These are phyloP conservation scores for Ustilago xerochloae DNA, from an alignment of 1,284 basidiomycete species.

Conservation along the genomic window DNA sequence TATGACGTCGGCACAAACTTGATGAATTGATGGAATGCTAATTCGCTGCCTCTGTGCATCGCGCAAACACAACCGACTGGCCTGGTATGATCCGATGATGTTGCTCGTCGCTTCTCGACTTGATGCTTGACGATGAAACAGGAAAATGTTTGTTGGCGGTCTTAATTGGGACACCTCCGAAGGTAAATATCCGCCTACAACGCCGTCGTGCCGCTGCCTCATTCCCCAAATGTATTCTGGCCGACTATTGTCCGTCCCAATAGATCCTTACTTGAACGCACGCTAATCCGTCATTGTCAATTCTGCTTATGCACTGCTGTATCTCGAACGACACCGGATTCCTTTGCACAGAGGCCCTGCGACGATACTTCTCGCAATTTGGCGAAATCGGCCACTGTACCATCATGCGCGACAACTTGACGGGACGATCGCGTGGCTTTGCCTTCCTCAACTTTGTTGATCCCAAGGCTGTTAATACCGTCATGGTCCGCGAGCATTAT, in stretches of 20 bases:
- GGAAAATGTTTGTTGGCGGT: constrained; percentile 98
- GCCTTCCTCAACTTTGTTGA: constrained; percentile 93
- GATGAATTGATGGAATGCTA: constrained; percentile 46
- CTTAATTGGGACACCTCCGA: constrained; percentile 97
- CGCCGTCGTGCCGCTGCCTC: neutral
- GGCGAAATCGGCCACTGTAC: constrained; percentile 91
- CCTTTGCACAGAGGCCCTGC: constrained; percentile 84
- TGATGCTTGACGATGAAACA: constrained; percentile 69
- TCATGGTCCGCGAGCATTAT: constrained; percentile 85
- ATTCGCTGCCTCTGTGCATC: constrained; percentile 11
- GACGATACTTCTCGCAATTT: constrained; percentile 87
- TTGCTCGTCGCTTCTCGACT: neutral
- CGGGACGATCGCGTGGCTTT: constrained; percentile 89
- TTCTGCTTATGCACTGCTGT: constrained; percentile 64
- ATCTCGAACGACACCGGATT: neutral
- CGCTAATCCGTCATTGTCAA: neutral
- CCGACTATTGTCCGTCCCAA: too few species aligned
- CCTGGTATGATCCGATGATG: constrained; percentile 17
- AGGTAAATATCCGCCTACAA: constrained; percentile 70
- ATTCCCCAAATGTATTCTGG: neutral
- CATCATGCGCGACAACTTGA: constrained; percentile 90
- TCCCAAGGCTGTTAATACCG: constrained; percentile 84
- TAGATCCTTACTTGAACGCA: neutral
- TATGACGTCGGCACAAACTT: constrained; percentile 9
- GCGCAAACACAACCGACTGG: constrained; percentile 8